These are phyloP conservation scores for Pezizomycotina sp. DNA, from an alignment of 2,329 filamentous ascomycete species.

Conservation along the genomic window DNA sequence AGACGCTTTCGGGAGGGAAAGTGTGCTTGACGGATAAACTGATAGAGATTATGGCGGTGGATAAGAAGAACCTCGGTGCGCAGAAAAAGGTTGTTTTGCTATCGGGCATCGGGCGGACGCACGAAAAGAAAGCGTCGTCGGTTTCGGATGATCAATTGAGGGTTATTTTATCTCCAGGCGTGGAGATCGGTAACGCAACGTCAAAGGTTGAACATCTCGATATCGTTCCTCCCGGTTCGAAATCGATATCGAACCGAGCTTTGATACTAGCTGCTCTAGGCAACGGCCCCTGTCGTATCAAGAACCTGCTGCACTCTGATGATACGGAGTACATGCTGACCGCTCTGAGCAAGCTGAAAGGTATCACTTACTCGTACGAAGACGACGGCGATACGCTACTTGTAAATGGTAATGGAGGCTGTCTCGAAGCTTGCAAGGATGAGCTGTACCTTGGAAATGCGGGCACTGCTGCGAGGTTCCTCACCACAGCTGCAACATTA, in stretches of 20 bases:
- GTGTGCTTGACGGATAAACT: slow-evolving; percentile 72
- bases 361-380: slow-evolving; percentile 83
- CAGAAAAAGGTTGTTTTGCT: slow-evolving; percentile 94
- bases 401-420: slow-evolving; percentile 79
- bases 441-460: slow-evolving; percentile 90
- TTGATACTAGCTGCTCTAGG: slow-evolving; percentile 86
- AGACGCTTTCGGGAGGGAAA: slow-evolving; percentile 70
- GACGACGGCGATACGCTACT: slow-evolving; percentile 82
- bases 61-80: slow-evolving; percentile 93
- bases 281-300: slow-evolving; percentile 68
- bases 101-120: slow-evolving; percentile 71
- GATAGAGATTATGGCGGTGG: slow-evolving; percentile 85
- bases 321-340: slow-evolving; percentile 96
- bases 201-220: slow-evolving; percentile 50
- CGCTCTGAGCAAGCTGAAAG: slow-evolving; percentile 68
- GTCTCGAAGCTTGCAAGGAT: slow-evolving; percentile 55
- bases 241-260: slow-evolving; percentile 92
- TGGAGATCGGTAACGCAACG: slow-evolving; percentile 39
- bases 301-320: slow-evolving; percentile 85
- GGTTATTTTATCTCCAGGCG: slow-evolving; percentile 63
- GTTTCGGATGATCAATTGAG: slow-evolving; percentile 76
- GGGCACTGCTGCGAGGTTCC: slow-evolving; percentile 84
- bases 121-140: slow-evolving; percentile 74
- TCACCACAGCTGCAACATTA: slow-evolving; percentile 79
- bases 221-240: slow-evolving; percentile 83